Evolutionary conservation across 441 rosid species (phyloP), one percentile per base, ranked within the genome.

Genomic region (Cnidoscolus chayamansa): DNA sequence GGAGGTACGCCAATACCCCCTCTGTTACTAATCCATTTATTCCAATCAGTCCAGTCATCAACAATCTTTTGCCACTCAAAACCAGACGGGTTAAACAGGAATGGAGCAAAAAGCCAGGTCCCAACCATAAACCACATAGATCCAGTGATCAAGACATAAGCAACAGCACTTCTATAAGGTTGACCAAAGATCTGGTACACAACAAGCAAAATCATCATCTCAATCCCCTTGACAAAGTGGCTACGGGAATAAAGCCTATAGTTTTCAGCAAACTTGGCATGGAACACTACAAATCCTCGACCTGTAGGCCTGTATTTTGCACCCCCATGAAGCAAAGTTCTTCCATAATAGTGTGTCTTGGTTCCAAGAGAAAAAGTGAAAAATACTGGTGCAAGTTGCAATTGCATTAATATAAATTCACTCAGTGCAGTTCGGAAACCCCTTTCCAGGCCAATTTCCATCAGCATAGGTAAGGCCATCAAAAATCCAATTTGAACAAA

Each of bases 91-190:
- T 96, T 96, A 83, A 96, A 96, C 51, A 96, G 85, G 87, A 96
- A 96, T 7, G 99, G 99, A 51, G 99, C 98, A 72, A 96, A 96
- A 57, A 96, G 98, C 98, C 99, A 93, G 13, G 98, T 92, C 43
- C 98, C 97, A 20, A 92, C 98, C 98, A 96, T 93, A 82, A 96
- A 96, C 99, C 99, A 93, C 97, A 96, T 90, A 10, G 99, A 96
- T 74, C 86, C 72, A 48, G 98, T 93, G 79, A 96, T 92, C 77
- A 96, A 77, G 62, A 96, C 76, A 83, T 96, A 96, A 43, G 96
- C 97, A 59, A 93, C 84, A 8, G 89, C 83, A 51, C 98, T 88
- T 87, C 98, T 90, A 75, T 96, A 93, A 50, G 93, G 65, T 71
- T 87, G 89, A 71, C 98, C 96, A 75, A 90, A 92, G 19, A 96